These are phyloP conservation scores for Penicillium janthinellum DNA, from an alignment of 2,329 filamentous ascomycete species.

Conservation along the genomic window DNA sequence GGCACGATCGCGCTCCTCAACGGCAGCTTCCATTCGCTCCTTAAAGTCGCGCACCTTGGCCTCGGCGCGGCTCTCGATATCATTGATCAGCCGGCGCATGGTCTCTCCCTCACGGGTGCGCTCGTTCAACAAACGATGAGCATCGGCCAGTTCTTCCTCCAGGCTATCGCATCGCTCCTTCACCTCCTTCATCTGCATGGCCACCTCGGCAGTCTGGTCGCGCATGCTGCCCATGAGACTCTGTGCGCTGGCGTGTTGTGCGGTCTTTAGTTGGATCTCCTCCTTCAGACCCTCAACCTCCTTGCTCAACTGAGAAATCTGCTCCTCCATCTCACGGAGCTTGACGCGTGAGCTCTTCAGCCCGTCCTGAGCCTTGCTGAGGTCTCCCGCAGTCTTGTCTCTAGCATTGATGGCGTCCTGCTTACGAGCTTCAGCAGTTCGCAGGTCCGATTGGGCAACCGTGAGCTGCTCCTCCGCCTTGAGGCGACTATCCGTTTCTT, in stretches of 20 bases:
- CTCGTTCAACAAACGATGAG: conserved; percentile 82
- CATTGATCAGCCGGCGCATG: conserved; percentile 84
- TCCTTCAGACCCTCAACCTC: conserved; percentile 72
- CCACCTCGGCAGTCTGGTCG: conserved; percentile 85
- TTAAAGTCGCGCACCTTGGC: conserved; percentile 84
- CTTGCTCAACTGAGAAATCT: conserved; percentile 66
- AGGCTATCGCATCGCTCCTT: conserved; percentile 79
- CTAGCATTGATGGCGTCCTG: conserved; percentile 72
- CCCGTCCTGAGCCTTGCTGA: conserved; percentile 73
- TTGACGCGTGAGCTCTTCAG: conserved; percentile 57
- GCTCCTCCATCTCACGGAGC: conserved; percentile 73
- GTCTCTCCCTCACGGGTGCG: conserved; percentile 90
- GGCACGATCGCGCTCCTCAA: conserved; percentile 90
- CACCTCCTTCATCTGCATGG: conserved; percentile 87
- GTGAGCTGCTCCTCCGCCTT: conserved; percentile 79
- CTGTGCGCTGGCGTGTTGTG: conserved; percentile 83
- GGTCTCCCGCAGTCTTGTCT: conserved; percentile 71
- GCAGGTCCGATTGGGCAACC: conserved; percentile 72
- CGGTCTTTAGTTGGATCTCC: conserved; percentile 79
- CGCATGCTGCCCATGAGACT: conserved; percentile 88
- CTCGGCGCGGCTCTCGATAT: conserved; percentile 83
- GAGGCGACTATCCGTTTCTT: conserved; percentile 70
- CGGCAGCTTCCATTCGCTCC: conserved; percentile 79
- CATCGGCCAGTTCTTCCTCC: conserved; percentile 89
- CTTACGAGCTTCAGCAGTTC: conserved; percentile 76